Conservation (phyloP, 495 filamentous ascomycete genomes). For the Pseudevernia furfuracea region DNA sequence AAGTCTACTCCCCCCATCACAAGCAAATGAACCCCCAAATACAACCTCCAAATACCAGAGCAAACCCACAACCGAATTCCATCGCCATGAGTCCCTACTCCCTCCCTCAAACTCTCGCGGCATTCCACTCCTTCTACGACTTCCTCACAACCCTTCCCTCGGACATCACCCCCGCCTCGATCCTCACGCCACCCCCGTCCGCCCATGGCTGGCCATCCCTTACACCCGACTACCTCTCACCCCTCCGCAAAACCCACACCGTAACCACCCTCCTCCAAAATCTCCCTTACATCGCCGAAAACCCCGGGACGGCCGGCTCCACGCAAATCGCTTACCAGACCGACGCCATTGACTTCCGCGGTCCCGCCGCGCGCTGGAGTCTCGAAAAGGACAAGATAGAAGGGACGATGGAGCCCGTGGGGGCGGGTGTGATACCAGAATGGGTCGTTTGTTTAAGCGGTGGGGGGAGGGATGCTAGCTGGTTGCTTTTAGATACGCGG, state of each 20-base stretch:
- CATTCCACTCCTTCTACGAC: conserved; percentile 21
- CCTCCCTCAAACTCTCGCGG: conserved; percentile 19
- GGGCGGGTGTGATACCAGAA: conserved; percentile 19
- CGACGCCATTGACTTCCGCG: conserved; percentile 16
- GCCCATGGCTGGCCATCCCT: conserved; percentile 21
- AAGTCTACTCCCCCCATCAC: conserved; percentile 4
- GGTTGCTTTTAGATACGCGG: conserved; percentile 21
- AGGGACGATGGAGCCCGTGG: conserved; percentile 20
- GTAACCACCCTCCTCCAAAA: conserved; percentile 20
- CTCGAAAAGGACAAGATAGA: conserved; percentile 17
- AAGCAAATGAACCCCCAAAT: conserved; percentile 11
- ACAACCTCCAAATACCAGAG: conserved; percentile 13
- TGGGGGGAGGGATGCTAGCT: conserved; percentile 19
- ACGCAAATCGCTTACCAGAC: conserved; percentile 20
- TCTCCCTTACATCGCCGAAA: conserved; percentile 20
- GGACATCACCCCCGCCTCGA: conserved; percentile 19
- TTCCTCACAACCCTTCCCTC: conserved; percentile 22
- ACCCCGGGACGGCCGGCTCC: conserved; percentile 16
- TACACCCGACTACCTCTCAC: conserved; percentile 16
- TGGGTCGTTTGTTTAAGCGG: conserved; percentile 20
- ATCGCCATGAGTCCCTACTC: conserved; percentile 18
- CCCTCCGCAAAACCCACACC: conserved; percentile 12
- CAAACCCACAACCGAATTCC: conserved; percentile 13
- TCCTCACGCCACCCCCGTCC: conserved; percentile 19
- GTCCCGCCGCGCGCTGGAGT: conserved; percentile 15